Conservation (phyloP, 495 filamentous ascomycete species). For the Aeminium ludgeri region DNA sequence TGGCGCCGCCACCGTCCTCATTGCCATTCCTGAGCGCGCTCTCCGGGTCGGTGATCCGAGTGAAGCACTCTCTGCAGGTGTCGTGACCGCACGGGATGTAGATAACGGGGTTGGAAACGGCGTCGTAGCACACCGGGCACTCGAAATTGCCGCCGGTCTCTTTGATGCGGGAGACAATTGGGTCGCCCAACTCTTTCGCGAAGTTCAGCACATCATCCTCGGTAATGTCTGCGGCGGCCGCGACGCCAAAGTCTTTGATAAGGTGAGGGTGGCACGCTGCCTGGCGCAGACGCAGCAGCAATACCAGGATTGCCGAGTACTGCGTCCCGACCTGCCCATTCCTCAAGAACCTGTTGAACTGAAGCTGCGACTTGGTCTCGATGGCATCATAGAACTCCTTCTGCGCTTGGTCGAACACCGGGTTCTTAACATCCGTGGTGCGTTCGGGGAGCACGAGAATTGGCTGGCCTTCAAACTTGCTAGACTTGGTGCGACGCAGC, state of each 20-base stretch:
- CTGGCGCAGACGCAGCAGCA: constrained; percentile 80
- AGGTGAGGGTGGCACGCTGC: constrained; percentile 86
- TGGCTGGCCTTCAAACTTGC: constrained; percentile 68
- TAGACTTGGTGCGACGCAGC: constrained; percentile 69
- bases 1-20: constrained; percentile 32
- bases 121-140: constrained; percentile 74
- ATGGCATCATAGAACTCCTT: constrained; percentile 53
- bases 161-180: constrained; percentile 54
- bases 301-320: constrained; percentile 69
- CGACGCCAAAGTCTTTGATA: constrained; percentile 53
- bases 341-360: constrained; percentile 65
- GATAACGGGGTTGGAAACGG: constrained; percentile 55
- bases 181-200: constrained; percentile 41
- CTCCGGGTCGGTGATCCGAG: constrained; percentile 48
- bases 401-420: constrained; percentile 62
- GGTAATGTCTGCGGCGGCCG: constrained; percentile 32
- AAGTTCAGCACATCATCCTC: constrained; percentile 45
- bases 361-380: constrained; percentile 45
- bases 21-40: constrained; percentile 38
- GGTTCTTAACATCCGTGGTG: constrained; percentile 45
- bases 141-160: constrained; percentile 34
- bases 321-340: constrained; percentile 55
- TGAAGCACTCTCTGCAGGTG: constrained; percentile 64
- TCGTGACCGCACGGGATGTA: constrained; percentile 76
- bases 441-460: constrained; percentile 63